Evolutionary conservation across 768 basidiomycete genomes (phyloP), one percentile per base, ranked within the genome.

Genomic region (Trametes cubensis): DNA sequence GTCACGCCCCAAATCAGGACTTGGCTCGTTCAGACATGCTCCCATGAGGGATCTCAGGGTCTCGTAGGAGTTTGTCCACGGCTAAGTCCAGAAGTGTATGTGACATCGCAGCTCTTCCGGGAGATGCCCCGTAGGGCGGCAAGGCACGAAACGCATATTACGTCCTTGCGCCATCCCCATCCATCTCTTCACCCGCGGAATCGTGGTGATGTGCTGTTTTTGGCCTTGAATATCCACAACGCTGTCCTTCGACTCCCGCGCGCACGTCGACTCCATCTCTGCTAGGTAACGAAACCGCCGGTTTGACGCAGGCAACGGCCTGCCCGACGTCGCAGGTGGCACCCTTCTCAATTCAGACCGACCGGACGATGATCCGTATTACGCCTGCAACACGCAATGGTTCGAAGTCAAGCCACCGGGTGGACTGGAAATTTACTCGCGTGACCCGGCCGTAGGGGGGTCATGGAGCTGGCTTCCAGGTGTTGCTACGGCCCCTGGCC

Each of bases 311-410:
- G 18, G 40, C 26, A 15, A 26, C n/a, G 23, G 57, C 5, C 39
- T 42, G 23, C 42, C 18, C 41, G 49, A 39, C 25, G 58, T 59
- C 14, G 40, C 48, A 18, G n/a, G 7, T 18, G 42, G 17, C 41
- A 18, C 26, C 44, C 42, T 53, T 46, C 38, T 45, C 41, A 2
- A 45, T 46, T 57, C 34, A 57, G 18, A 44, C 23, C 41, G 50
- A 45, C 55, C 61, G 55, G 61, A 38, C 23, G 20, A 25, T 51
- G 49, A 58, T 62, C 61, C 61, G 61, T 39, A 44, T 55, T 34
- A 39, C 50, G 54, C 28, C 28, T 42, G 40, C 23, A 26, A 42
- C 30, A 47, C 42, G 50, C 50, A 40, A 40, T 6, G 20, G 41
- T 8, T 38, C 48, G 28, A 26, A 8, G 38, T 25, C 30, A 21